phyloP scores from a whole-genome alignment of 1,284 basidiomycete genomes.

The Ceratobasidium sp. region DNA sequence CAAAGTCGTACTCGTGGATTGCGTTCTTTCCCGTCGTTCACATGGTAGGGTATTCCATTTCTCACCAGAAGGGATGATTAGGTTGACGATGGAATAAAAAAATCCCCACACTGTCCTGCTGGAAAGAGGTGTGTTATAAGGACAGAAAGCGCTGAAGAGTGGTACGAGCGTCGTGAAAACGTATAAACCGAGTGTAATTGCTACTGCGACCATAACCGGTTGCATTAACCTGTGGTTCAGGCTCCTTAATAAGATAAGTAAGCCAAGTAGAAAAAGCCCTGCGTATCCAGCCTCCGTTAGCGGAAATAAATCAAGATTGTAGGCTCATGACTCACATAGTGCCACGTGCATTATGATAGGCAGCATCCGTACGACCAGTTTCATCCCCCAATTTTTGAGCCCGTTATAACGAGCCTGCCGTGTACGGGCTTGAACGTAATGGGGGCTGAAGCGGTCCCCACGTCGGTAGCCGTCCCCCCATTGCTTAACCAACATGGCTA shows the following conservation, averaged over 20 bases:
- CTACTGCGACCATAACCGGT: background rate
- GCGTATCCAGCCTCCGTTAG: background rate
- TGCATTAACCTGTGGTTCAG: background rate
- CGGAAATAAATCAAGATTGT: background rate
- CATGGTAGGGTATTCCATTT: background rate
- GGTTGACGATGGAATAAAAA: background rate
- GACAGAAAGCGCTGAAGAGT: conserved; percentile 2
- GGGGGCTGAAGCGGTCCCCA: background rate
- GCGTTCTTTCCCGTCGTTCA: background rate
- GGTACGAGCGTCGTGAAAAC: background rate
- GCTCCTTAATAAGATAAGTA: conserved; percentile 3
- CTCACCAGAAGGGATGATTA: background rate
- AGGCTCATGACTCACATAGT: background rate
- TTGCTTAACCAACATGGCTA: conserved; percentile 21
- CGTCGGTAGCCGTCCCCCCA: conserved; percentile 4
- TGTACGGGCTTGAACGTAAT: conserved; percentile 14
- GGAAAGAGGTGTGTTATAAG: conserved; percentile 20
- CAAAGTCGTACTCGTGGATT: background rate
- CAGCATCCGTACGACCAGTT: background rate
- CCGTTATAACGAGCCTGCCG: conserved; percentile 16
- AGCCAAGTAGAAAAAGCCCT: conserved; percentile 18
- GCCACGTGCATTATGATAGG: conserved; percentile 24
- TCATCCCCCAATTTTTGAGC: background rate
- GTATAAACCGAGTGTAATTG: background rate
- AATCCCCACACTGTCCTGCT: conserved; percentile 6